Conservation (phyloP, 257 asterid genomes). For the Primulina eburnea region DNA sequence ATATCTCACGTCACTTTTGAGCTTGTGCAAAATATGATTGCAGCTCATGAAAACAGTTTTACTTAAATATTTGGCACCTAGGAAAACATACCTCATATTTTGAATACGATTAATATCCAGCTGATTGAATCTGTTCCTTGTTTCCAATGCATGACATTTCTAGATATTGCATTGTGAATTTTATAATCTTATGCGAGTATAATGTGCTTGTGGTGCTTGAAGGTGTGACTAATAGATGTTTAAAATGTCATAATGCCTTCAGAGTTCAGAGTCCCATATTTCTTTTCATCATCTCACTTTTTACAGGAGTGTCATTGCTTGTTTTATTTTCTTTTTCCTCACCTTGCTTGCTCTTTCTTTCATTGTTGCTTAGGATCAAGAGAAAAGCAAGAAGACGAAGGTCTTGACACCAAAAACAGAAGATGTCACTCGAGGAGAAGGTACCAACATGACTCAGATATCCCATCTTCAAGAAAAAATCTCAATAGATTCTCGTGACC, state of each 20-base stretch:
- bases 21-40: neutral
- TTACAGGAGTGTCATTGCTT: neutral
- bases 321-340: neutral
- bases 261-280: neutral
- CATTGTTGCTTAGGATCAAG: slow-evolving; percentile 51
- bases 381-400: slow-evolving; percentile 64
- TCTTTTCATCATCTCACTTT: neutral
- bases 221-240: neutral
- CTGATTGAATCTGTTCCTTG: neutral
- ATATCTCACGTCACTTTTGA: neutral
- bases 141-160: neutral
- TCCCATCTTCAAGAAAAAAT: slow-evolving; percentile 34
- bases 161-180: too few relatives aligned
- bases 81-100: neutral
- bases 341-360: neutral
- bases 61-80: neutral
- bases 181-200: neutral
- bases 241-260: neutral
- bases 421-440: slow-evolving; percentile 34
- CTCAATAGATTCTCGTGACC: neutral
- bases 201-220: neutral
- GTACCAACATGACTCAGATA: slow-evolving; percentile 34
- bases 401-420: slow-evolving; percentile 44
- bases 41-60: neutral
- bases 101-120: neutral